A percentile compares a stretch with the other conserved stretches of the same genome.
phyloP scores from a whole-genome alignment of 306 rosid genomes.

The Astragalus glycyphyllos region DNA sequence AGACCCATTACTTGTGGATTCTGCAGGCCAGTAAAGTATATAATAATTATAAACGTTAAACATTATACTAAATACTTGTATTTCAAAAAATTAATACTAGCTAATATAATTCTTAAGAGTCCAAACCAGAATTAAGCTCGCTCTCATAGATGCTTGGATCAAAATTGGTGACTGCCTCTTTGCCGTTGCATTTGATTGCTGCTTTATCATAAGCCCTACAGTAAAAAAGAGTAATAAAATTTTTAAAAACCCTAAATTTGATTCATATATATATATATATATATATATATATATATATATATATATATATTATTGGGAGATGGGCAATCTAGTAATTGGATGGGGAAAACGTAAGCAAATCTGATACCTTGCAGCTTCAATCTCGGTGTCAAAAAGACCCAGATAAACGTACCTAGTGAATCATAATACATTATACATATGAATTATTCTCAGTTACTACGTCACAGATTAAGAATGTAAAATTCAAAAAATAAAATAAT shows the following conservation, averaged over 20 bases:
- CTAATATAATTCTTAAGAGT: not conserved
- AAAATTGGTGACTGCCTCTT: slow-evolving; percentile 98
- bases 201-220: slow-evolving; percentile 97
- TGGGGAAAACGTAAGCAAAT: not conserved
- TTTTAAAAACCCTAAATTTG: slow-evolving; percentile 22
- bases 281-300: too few species aligned
- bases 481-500: not conserved
- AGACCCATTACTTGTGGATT: slow-evolving; percentile 43
- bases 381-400: slow-evolving; percentile 94
- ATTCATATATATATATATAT: too few species aligned
- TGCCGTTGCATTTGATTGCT: slow-evolving; percentile 95
- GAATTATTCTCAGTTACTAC: not conserved
- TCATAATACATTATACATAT: not conserved
- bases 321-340: slow-evolving; percentile 29
- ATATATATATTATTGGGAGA: not conserved
- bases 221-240: slow-evolving; percentile 22
- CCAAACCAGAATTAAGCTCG: slow-evolving; percentile 78
- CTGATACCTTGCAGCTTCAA: slow-evolving; percentile 90
- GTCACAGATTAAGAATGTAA: not conserved
- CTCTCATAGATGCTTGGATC: slow-evolving; percentile 91
- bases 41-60: too few species aligned
- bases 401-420: slow-evolving; percentile 83
- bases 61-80: not conserved
- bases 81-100: not conserved
- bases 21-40: slow-evolving; percentile 31